These are phyloP conservation scores for Alternaria infectoria DNA, from an alignment of 2,329 filamentous ascomycete species.

Conservation along the genomic window DNA sequence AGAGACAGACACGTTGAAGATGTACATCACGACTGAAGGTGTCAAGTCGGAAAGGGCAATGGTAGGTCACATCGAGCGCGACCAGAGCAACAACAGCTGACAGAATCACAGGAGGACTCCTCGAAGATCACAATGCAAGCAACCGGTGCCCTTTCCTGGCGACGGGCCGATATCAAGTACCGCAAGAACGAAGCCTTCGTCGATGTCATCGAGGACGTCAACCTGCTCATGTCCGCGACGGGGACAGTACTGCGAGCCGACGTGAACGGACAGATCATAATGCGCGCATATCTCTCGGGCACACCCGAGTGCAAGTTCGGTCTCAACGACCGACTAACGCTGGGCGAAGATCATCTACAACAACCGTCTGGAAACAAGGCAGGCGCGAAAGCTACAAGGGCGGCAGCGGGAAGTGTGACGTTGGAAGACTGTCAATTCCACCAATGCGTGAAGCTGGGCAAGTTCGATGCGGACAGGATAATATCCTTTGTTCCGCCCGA, in stretches of 20 bases:
- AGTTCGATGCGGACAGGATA: conserved; percentile 95
- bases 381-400: conserved; percentile 89
- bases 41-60: conserved; percentile 87
- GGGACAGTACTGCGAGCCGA: conserved; percentile 94
- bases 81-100: conserved; percentile 20
- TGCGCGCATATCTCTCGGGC: conserved; percentile 95
- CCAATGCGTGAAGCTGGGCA: conserved; percentile 96
- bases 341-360: conserved; percentile 71
- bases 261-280: conserved; percentile 96
- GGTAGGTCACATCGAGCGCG: conserved; percentile 32
- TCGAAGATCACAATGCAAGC: conserved; percentile 99
- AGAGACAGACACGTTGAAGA: conserved; percentile 97
- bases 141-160: conserved; percentile 94
- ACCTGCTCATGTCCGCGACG: conserved; percentile 97
- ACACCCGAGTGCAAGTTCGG: conserved; percentile 99
- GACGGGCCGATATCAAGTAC: conserved; percentile 96
- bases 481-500: conserved; percentile 97
- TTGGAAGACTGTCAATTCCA: conserved; percentile 99
- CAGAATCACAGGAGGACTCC: conserved; percentile 71
- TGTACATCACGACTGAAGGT: conserved; percentile 99
- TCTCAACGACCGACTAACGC: conserved; percentile 89
- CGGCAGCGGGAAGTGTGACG: conserved; percentile 92
- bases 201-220: conserved; percentile 98
- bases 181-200: conserved; percentile 99
- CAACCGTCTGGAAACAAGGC: conserved; percentile 74